These are phyloP conservation scores for Verticillium albo-atrum DNA, from an alignment of 2,329 filamentous ascomycete species.

Conservation along the genomic window DNA sequence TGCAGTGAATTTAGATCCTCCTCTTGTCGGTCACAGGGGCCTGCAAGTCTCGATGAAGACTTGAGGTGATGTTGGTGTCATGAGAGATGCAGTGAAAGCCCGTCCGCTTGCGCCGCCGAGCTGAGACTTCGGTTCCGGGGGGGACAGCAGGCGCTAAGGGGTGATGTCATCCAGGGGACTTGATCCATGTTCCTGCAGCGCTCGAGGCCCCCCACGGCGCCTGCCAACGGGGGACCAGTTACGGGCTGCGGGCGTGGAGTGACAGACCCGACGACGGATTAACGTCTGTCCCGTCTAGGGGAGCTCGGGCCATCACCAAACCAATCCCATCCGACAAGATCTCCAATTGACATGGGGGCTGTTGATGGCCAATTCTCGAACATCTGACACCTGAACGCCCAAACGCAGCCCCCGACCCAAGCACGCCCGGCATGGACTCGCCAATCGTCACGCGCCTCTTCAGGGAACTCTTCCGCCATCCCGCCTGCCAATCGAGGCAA, in stretches of 20 bases:
- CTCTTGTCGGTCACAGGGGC: neutral
- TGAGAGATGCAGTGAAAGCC: neutral
- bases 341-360: conserved; percentile 2
- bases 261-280: conserved; percentile 5
- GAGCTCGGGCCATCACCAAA: conserved; percentile 18
- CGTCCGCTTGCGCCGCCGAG: neutral
- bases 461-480: conserved; percentile 77
- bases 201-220: neutral
- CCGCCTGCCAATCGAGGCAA: conserved; percentile 54
- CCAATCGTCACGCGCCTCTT: conserved; percentile 74
- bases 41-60: neutral
- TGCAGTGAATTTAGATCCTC: neutral
- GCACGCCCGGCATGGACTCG: conserved; percentile 64
- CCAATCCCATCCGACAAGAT: conserved; percentile 1
- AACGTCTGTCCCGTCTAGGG: conserved; percentile 11
- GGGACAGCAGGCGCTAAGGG: neutral
- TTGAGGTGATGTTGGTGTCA: neutral
- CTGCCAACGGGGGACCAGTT: neutral
- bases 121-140: neutral
- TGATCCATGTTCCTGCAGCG: neutral
- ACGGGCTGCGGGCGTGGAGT: neutral
- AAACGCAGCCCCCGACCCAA: neutral
- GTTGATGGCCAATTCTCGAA: neutral
- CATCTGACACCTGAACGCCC: neutral
- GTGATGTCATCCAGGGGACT: neutral